These are phyloP conservation scores for Penstemon newberryi DNA, from an alignment of 257 asterid genomes.

Conservation along the genomic window DNA sequence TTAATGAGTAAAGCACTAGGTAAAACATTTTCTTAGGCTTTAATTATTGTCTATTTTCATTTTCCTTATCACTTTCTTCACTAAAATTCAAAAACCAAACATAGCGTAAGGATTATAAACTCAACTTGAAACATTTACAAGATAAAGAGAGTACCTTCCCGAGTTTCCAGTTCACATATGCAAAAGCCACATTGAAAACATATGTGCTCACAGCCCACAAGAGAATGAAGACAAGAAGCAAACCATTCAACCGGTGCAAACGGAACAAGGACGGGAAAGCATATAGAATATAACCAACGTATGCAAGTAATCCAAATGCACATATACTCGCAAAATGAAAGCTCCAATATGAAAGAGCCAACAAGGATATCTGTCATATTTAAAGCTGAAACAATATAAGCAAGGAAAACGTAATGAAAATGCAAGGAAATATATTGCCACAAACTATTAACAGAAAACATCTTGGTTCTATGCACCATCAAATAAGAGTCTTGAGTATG, in stretches of 20 bases:
- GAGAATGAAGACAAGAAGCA: constrained; percentile 97
- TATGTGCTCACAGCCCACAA: constrained; percentile 98
- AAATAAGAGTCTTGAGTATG: constrained; percentile 22
- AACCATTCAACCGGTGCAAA: constrained; percentile 87
- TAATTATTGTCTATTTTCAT: too few species aligned
- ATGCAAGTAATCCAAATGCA: constrained; percentile 92
- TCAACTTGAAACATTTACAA: constrained; percentile 27
- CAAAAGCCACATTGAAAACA: constrained; percentile 85
- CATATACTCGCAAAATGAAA: constrained; percentile 97
- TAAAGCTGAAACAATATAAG: constrained; percentile 47
- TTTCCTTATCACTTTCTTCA: too few species aligned
- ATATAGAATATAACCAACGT: constrained; percentile 85
- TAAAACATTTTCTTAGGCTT: too few species aligned
- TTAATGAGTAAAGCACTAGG: too few species aligned
- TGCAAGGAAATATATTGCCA: constrained; percentile 5
- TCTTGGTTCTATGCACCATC: constrained; percentile 7
- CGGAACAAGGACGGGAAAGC: constrained; percentile 91
- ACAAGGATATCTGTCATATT: constrained; percentile 82
- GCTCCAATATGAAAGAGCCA: constrained; percentile 96
- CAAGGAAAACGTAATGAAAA: constrained; percentile 28
- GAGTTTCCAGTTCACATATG: constrained; percentile 75
- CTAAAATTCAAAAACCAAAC: too few species aligned
- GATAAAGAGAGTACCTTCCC: constrained; percentile 70
- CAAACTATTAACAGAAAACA: constrained; percentile 14
- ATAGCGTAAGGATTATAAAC: background rate